Conservation (phyloP, 2,329 filamentous ascomycete species). For the Aspergillus jensenii region DNA sequence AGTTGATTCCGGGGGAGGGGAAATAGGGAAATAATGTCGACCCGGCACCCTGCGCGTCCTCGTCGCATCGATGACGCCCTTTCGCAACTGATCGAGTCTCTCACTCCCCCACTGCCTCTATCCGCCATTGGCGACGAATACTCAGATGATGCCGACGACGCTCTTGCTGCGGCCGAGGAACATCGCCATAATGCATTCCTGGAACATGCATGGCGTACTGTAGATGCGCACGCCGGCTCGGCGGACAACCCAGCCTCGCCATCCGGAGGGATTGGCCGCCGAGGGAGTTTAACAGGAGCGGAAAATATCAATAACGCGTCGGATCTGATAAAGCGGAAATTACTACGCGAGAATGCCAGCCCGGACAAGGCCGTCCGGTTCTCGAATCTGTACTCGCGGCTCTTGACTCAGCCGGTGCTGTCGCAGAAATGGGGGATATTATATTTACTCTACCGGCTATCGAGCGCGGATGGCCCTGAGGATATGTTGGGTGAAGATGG, state of each 20-base stretch:
- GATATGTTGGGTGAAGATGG: conserved; percentile 24
- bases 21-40: conserved; percentile 29
- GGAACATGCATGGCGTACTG: conserved; percentile 39
- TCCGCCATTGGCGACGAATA: conserved; percentile 29
- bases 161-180: conserved; percentile 38
- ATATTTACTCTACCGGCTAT: conserved; percentile 82
- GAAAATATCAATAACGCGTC: conserved; percentile 80
- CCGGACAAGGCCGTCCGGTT: conserved; percentile 77
- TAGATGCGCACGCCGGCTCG: conserved; percentile 31
- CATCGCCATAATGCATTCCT: conserved; percentile 34
- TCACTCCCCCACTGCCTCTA: conserved; percentile 38
- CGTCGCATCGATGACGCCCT: conserved; percentile 46
- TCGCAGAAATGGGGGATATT: conserved; percentile 97
- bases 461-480: conserved; percentile 57
- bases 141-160: conserved; percentile 34
- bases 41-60: conserved; percentile 35
- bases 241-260: conserved; percentile 28
- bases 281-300: conserved; percentile 32
- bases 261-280: conserved; percentile 22
- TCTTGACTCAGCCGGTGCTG: conserved; percentile 87
- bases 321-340: conserved; percentile 84
- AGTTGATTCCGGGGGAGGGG: conserved; percentile 10
- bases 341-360: conserved; percentile 74
- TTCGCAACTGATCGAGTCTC: conserved; percentile 43
- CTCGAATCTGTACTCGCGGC: conserved; percentile 83